Percentiles rank a stretch among this genome's conserved stretches.
Evolutionary conservation across 2,329 filamentous ascomycete species (phyloP).

Genomic region (Drechslerella coelobrocha): DNA sequence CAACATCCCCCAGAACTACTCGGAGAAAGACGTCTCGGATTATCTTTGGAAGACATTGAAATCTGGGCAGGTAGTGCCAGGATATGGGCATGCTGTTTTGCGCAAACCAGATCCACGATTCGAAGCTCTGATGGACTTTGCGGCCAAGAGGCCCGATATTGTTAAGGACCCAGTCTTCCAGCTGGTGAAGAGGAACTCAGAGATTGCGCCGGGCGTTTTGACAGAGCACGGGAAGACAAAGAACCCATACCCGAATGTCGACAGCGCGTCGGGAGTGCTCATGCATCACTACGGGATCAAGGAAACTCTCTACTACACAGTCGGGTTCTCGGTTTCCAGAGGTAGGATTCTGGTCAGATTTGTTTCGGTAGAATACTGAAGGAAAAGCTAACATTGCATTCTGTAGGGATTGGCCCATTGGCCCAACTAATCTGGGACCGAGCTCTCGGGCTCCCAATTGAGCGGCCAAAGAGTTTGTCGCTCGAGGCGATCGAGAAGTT

Average conservation of each 20-base stretch:
- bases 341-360: slow-evolving; percentile 57
- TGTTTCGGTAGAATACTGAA: neutral
- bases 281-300: slow-evolving; percentile 97
- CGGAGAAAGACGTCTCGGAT: slow-evolving; percentile 79
- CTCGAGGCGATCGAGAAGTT: slow-evolving; percentile 80
- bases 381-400: slow-evolving; percentile 62
- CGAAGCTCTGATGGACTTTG: slow-evolving; percentile 95
- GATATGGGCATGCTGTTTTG: slow-evolving; percentile 93
- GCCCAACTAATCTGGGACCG: slow-evolving; percentile 97
- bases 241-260: slow-evolving; percentile 97
- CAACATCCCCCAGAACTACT: slow-evolving; percentile 77
- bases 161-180: slow-evolving; percentile 87
- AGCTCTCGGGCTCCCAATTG: slow-evolving; percentile 90
- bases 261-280: slow-evolving; percentile 88
- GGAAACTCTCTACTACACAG: slow-evolving; percentile 92
- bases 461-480: slow-evolving; percentile 96
- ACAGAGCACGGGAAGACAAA: slow-evolving; percentile 97
- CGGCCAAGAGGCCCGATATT: slow-evolving; percentile 81
- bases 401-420: slow-evolving; percentile 73
- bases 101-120: slow-evolving; percentile 97
- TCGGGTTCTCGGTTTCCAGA: slow-evolving; percentile 72
- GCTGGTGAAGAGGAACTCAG: slow-evolving; percentile 89
- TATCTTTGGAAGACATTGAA: slow-evolving; percentile 95
- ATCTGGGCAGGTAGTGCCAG: slow-evolving; percentile 90
- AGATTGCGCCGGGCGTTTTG: slow-evolving; percentile 87